Evolutionary conservation across 139 green algal species (phyloP).

Genomic region (Diplosphaera chodatii): DNA sequence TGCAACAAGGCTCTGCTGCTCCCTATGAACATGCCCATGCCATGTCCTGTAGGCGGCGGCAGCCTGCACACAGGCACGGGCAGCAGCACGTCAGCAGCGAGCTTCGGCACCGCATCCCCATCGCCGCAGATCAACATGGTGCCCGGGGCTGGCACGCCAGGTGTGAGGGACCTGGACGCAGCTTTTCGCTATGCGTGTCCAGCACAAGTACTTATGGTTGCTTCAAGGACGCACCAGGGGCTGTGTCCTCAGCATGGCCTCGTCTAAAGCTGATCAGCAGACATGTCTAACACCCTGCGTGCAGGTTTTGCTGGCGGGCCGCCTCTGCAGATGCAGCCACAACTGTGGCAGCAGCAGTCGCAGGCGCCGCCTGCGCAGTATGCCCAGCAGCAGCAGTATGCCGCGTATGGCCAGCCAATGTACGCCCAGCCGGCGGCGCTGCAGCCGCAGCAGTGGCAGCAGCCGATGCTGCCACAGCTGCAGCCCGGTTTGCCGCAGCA

Average conservation of each 20-base stretch:
- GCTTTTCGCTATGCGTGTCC: too few relatives aligned
- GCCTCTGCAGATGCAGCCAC: background rate
- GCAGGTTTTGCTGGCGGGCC: background rate
- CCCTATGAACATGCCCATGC: background rate
- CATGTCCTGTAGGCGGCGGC: background rate
- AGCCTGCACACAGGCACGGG: background rate
- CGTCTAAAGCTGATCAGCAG: too few relatives aligned
- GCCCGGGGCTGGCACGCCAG: background rate
- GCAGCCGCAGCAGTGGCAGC: background rate
- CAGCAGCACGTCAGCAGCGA: background rate
- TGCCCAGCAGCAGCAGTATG: too few relatives aligned
- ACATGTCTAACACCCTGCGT: too few relatives aligned
- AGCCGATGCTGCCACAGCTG: background rate
- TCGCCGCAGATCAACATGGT: background rate
- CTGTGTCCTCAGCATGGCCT: too few relatives aligned
- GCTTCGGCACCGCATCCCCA: background rate
- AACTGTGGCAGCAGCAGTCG: background rate
- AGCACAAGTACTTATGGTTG: too few relatives aligned
- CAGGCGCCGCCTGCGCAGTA: too few relatives aligned
- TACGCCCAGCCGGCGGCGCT: background rate
- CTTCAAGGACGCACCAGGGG: too few relatives aligned
- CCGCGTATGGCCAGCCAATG: too few relatives aligned
- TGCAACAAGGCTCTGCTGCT: too few relatives aligned
- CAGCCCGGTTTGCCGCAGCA: background rate
- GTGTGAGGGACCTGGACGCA: background rate